phyloP scores from a whole-genome alignment of 257 asterid species.

The Lantana camara region DNA sequence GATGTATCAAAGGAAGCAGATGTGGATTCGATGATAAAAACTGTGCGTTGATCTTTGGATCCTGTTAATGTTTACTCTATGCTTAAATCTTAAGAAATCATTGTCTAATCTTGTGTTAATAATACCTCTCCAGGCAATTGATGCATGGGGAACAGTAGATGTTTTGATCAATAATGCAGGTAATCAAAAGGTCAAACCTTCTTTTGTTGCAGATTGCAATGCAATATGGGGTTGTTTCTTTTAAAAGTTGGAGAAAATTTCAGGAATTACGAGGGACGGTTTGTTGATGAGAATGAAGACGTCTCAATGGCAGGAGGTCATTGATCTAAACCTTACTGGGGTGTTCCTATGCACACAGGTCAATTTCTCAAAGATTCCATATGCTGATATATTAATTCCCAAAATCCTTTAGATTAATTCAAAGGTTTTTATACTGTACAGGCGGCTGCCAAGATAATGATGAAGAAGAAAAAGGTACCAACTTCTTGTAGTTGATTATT shows the following conservation, averaged over 20 bases:
- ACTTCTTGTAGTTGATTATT: constrained; percentile 11
- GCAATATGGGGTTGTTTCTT: background rate
- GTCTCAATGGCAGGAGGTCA: constrained; percentile 96
- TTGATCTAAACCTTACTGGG: constrained; percentile 92
- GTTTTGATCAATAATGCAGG: constrained; percentile 93
- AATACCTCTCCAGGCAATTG: constrained; percentile 72
- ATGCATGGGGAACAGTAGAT: constrained; percentile 94
- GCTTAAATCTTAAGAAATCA: constrained; percentile 3
- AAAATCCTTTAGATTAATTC: constrained; percentile 23
- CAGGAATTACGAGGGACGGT: constrained; percentile 95
- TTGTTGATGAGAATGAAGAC: constrained; percentile 93
- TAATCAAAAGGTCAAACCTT: constrained; percentile 28
- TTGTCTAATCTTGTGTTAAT: constrained; percentile 32
- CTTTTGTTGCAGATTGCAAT: constrained; percentile 23
- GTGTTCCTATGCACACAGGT: constrained; percentile 96
- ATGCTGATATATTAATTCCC: constrained; percentile 9
- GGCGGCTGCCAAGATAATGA: constrained; percentile 98
- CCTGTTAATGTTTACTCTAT: constrained; percentile 15
- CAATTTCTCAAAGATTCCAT: constrained; percentile 17
- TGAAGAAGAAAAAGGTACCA: constrained; percentile 93
- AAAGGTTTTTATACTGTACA: constrained; percentile 41
- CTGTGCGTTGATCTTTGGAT: constrained; percentile 48
- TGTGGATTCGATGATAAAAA: constrained; percentile 86
- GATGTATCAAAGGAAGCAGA: constrained; percentile 97
- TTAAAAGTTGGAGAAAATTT: constrained; percentile 20